Conservation (phyloP, 805 yeast species). For the Ogataea paraovalis region DNA sequence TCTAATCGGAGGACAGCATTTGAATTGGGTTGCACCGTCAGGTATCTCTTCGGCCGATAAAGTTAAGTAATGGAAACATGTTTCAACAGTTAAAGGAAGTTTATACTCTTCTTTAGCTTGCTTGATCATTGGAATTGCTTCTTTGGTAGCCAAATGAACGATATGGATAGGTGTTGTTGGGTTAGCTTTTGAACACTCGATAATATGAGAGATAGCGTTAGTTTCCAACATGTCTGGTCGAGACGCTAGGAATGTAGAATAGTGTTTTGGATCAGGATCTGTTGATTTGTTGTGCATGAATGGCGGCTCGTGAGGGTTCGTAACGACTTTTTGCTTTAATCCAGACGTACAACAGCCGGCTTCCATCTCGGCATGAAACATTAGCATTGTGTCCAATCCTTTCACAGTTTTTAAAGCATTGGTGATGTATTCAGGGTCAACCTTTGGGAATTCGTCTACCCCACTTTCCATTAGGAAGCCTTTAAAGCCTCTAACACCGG, state of each 20-base stretch:
- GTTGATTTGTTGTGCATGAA: conserved; percentile 18
- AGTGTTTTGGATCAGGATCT: conserved; percentile 62
- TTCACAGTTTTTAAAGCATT: conserved; percentile 62
- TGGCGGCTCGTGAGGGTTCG: conserved; percentile 26
- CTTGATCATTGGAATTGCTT: conserved; percentile 70
- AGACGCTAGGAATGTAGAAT: conserved; percentile 61
- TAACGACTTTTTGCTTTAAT: background rate
- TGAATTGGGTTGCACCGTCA: conserved; percentile 74
- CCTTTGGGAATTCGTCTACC: conserved; percentile 93
- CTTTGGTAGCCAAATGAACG: conserved; percentile 84
- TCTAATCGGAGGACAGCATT: conserved; percentile 95
- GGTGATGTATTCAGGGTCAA: conserved; percentile 58
- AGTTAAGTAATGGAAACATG: conserved; percentile 89
- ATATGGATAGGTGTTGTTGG: conserved; percentile 75
- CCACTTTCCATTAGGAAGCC: conserved; percentile 92
- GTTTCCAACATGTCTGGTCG: conserved; percentile 88
- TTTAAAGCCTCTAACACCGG: conserved; percentile 93
- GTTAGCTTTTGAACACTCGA: conserved; percentile 52
- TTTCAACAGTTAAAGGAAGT: conserved; percentile 77
- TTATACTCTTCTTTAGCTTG: conserved; percentile 53
- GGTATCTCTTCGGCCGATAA: conserved; percentile 75
- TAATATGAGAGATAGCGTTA: conserved; percentile 72
- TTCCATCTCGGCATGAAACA: conserved; percentile 93
- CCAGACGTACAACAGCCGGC: conserved; percentile 6
- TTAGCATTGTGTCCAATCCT: conserved; percentile 62